These are phyloP conservation scores for Mycena capillaripes DNA, from an alignment of 768 basidiomycete species.

Conservation along the genomic window DNA sequence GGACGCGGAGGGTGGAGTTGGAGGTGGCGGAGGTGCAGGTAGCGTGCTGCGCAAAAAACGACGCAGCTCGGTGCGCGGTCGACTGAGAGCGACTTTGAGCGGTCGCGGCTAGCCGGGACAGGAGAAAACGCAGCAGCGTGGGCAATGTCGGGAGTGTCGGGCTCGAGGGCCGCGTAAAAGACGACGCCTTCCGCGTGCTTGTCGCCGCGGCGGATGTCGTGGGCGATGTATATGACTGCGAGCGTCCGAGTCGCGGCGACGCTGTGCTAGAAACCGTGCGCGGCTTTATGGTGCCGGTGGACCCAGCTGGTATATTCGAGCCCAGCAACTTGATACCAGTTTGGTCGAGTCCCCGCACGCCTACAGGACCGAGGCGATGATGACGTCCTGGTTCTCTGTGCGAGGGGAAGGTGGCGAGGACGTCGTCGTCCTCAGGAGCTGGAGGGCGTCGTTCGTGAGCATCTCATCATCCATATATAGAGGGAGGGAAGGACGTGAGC, in stretches of 20 bases:
- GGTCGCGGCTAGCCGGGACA: slow-evolving; percentile 62
- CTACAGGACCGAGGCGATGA: slow-evolving; percentile 87
- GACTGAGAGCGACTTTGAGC: slow-evolving; percentile 56
- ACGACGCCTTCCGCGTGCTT: not conserved
- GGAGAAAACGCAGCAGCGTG: slow-evolving; percentile 65
- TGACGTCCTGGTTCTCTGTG: slow-evolving; percentile 99
- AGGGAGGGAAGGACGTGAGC: not conserved
- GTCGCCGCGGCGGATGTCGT: slow-evolving; percentile 87
- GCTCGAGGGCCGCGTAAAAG: not conserved
- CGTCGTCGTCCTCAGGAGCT: slow-evolving; percentile 92
- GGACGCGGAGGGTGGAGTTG: not conserved
- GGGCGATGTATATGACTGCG: not conserved
- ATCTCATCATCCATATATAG: slow-evolving; percentile 10
- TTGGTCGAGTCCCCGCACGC: slow-evolving; percentile 87
- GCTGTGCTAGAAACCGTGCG: not conserved
- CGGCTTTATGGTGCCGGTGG: not conserved
- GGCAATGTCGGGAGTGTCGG: slow-evolving; percentile 40
- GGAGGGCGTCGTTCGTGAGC: not conserved
- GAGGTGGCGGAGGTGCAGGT: not conserved
- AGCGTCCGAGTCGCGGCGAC: slow-evolving; percentile 58
- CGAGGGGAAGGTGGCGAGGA: slow-evolving; percentile 94
- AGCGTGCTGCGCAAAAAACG: not conserved
- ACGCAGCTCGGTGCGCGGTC: slow-evolving; percentile 6
- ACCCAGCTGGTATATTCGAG: slow-evolving; percentile 46
- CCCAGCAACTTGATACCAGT: slow-evolving; percentile 94